phyloP scores from a whole-genome alignment of 1,139 yeast genomes.

The Yamadazyma sp. region DNA sequence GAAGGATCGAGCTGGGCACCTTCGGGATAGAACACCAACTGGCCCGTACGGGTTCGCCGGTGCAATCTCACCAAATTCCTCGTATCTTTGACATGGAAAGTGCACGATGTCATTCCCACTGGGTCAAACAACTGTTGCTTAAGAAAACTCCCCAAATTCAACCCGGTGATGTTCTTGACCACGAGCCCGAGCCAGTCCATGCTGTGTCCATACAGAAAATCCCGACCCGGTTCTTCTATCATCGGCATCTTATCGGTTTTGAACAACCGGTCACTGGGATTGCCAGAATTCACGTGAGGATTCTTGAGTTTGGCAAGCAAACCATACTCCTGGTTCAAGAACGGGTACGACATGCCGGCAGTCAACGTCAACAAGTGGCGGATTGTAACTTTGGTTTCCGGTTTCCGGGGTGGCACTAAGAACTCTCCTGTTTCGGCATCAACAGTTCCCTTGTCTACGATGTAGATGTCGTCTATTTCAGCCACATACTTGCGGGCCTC shows the following conservation, averaged over 20 bases:
- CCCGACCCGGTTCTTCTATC: constrained; percentile 52
- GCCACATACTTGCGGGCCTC: constrained; percentile 43
- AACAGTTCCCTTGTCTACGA: constrained; percentile 37
- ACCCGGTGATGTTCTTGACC: constrained; percentile 43
- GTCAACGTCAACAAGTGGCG: constrained; percentile 52
- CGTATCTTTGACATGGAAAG: constrained; percentile 32
- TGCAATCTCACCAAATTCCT: constrained; percentile 28
- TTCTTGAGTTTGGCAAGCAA: constrained; percentile 11
- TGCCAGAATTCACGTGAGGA: constrained; percentile 9
- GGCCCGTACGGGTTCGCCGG: constrained; percentile 19
- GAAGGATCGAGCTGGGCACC: constrained; percentile 26
- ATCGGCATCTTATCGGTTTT: constrained; percentile 33
- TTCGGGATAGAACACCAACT: constrained; percentile 15
- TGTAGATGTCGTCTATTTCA: constrained; percentile 37
- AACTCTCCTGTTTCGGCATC: constrained; percentile 37
- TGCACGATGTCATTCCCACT: constrained; percentile 39
- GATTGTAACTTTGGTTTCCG: constrained; percentile 42
- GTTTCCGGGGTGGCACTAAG: constrained; percentile 26
- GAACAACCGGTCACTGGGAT: constrained; percentile 21
- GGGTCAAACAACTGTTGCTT: constrained; percentile 42
- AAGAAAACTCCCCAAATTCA: constrained; percentile 41
- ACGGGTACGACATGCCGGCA: constrained; percentile 51
- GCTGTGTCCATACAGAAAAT: constrained; percentile 52
- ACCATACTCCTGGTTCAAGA: constrained; percentile 24
- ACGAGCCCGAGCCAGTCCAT: constrained; percentile 56